Base-by-base conservation (phyloP, 2,329 filamentous ascomycete species). In the Byssoonygena ceratinophila region DNA sequence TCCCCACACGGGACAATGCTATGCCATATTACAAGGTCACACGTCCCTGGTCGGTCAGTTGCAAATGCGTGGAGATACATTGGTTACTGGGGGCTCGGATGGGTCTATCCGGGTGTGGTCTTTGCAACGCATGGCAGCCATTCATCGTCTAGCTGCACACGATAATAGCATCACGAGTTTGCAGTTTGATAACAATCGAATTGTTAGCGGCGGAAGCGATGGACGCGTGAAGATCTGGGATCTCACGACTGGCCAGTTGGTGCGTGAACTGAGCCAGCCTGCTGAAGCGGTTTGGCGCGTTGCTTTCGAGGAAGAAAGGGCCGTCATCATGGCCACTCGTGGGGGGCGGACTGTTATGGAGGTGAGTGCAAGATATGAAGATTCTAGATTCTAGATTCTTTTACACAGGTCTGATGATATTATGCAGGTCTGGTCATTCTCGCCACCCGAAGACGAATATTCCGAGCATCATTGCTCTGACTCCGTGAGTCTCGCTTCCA, bases 201-300 rank as follows among this genome's bases (percentile, higher is more conserved):
- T 98, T 55, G 90, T 98, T 53, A 95, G 88, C 65, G 92, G 92
- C 60, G 94, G 92, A 46, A 94, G 87, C 62, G 92, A 98, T 69
- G 92, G 92, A n/a, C 80, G 92, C 50, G 92, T 98, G 59, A 98
- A 97, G 71, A 90, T 98, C 51, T 98, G 92, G 92, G 91, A 95
- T 71, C 75, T 97, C 54, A 89, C 92, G 69, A 92, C 87, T 1
- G 92, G 92, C 2, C 84, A 87, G 54, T 77, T 95, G 25, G 87
- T 98, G 20, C 82, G 92, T 55, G 92, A 98, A 69, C 79, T 98
- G 39, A 91, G 91, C 44, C 83, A 85, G 18, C 89, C 91, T 50
- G 88, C 91, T 0, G 91, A 98, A 64, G 90, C 91, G 14, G 92
- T 98, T 0, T 98, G 92, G 92, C 80, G 92, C 55, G 91, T 98